Conservation (phyloP, 129 eudicot genomes). For the Chrysanthemum makinoi region DNA sequence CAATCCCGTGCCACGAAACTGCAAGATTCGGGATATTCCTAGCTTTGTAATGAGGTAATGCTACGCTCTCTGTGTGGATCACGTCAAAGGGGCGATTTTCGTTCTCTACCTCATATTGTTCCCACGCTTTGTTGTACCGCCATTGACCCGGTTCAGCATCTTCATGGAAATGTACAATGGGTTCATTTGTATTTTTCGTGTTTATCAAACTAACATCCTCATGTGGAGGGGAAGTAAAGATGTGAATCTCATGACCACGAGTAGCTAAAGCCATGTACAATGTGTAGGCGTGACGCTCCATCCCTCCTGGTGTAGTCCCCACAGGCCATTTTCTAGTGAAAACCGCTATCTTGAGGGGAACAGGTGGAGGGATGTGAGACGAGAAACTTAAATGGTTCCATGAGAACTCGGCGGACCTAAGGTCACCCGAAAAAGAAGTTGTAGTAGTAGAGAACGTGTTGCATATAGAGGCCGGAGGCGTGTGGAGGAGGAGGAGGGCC, state of each 20-base stretch:
- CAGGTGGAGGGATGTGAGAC: constrained; percentile 38
- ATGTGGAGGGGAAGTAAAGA: constrained; percentile 72
- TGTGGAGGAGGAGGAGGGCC: constrained; percentile 79
- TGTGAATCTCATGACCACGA: constrained; percentile 69
- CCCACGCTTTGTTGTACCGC: constrained; percentile 94
- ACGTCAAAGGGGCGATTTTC: constrained; percentile 52
- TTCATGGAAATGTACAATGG: constrained; percentile 64
- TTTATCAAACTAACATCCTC: constrained; percentile 19
- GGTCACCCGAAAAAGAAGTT: constrained; percentile 59
- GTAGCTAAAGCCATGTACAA: constrained; percentile 62
- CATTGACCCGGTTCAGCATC: constrained; percentile 64
- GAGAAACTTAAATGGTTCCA: constrained; percentile 68
- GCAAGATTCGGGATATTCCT: constrained; percentile 59
- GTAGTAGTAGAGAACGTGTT: constrained; percentile 38
- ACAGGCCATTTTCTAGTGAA: constrained; percentile 88
- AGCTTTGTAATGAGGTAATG: constrained; percentile 71
- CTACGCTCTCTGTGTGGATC: constrained; percentile 90
- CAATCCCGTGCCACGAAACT: constrained; percentile 95
- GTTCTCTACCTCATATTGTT: constrained; percentile 61
- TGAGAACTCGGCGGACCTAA: constrained; percentile 59
- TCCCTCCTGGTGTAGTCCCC: constrained; percentile 75
- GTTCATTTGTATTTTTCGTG: constrained; percentile 19
- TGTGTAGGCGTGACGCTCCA: constrained; percentile 97
- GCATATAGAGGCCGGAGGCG: constrained; percentile 56
- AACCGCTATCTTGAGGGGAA: constrained; percentile 69